These are phyloP conservation scores for Hypomyces perniciosus DNA, from an alignment of 2,329 filamentous ascomycete genomes.

Conservation along the genomic window DNA sequence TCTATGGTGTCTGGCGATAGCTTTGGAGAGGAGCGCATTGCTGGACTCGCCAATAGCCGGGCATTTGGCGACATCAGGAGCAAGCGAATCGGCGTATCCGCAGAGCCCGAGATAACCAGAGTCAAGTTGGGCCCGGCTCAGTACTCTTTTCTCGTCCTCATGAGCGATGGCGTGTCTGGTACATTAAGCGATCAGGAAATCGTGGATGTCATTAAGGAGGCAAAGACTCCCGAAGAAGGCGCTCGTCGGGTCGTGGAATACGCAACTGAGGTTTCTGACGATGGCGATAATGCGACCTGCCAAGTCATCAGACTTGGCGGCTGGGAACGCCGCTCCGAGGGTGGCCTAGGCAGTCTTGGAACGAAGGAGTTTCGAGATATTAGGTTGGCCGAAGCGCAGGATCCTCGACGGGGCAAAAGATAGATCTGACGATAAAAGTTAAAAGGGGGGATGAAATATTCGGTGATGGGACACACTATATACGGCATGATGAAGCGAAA, in stretches of 20 bases:
- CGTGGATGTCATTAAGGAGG: conserved; percentile 92
- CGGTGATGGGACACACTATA: neutral
- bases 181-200: conserved; percentile 89
- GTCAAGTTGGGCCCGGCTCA: conserved; percentile 76
- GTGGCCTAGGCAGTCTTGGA: conserved; percentile 79
- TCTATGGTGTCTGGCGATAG: conserved; percentile 82
- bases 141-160: conserved; percentile 82
- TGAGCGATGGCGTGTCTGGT: conserved; percentile 84
- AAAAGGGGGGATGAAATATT: neutral
- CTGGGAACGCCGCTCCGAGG: conserved; percentile 70
- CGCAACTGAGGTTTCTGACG: conserved; percentile 72
- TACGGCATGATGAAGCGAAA: conserved; percentile 1
- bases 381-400: conserved; percentile 70
- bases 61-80: conserved; percentile 88
- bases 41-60: conserved; percentile 86
- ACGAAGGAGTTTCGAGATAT: conserved; percentile 90
- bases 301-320: conserved; percentile 61
- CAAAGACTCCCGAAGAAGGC: conserved; percentile 81
- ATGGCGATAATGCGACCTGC: conserved; percentile 64
- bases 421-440: conserved; percentile 19
- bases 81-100: conserved; percentile 89
- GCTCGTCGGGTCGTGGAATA: conserved; percentile 75
- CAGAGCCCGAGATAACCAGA: conserved; percentile 81
- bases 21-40: conserved; percentile 94
- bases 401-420: conserved; percentile 66